Base-by-base conservation (phyloP, 2,329 filamentous ascomycete genomes). In the Emmonsiellopsis sp. region DNA sequence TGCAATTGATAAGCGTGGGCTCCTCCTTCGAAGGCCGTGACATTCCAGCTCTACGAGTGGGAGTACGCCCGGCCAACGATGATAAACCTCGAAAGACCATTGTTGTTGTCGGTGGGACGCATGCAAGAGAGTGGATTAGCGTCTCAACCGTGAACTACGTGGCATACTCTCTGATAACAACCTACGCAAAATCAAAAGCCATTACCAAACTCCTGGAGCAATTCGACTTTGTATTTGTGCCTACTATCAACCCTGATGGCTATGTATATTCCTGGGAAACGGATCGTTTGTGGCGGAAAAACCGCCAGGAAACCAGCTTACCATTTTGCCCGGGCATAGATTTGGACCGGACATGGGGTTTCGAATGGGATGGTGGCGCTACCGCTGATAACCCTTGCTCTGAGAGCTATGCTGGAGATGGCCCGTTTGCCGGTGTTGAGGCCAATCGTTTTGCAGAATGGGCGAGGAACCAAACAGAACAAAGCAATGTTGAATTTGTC, bases 121-220 rank as follows among this genome's bases (percentile, higher is more conserved):
- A 97, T 69, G 92, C 91, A 2, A 82, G 93, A 38, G 93, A 98
- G 75, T 98, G 93, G 93, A 95, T 98, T 59, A 89, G 89, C 46
- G 90, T 86, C 0, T 93, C 86, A 63, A 95, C 90, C 0, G 89
- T 94, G 51, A 94, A 86, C 63, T 97, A 95, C 63, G 75, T 95
- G 32, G 89, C 92, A 8, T 95, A 93, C 81, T 87, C 83, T 13
- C 78, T 97, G 47, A 87, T 95, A 62, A 91, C 87, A 0, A 81
- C 83, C 4, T 94, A 92, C 67, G 87, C 87, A 53, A 88, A 89
- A 80, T 70, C 79, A 64, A 57, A 78, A 74, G 70, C 70, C 10
- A 84, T 94, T 52, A 91, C 87, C 16, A 85, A 84, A 56, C 77
- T 97, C 7, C 78, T 98, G 3, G 79, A 93, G 58, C 78, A 86